Conservation (phyloP, 179 eudicot genomes). For the Spergularia azorica region DNA sequence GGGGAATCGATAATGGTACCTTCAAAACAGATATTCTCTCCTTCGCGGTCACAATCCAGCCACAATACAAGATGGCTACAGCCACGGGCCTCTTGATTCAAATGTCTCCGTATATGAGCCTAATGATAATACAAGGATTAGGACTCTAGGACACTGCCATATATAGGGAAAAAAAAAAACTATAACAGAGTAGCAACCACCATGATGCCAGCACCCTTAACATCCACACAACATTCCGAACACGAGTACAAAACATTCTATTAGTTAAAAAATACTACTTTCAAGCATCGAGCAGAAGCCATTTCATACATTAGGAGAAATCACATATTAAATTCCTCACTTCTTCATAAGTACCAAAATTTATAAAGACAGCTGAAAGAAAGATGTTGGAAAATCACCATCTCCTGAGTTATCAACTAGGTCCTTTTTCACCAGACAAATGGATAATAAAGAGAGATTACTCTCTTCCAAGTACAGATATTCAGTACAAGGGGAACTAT, state of each 20-base stretch:
- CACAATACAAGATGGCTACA: conserved; percentile 81
- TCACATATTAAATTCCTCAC: background rate
- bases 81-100: conserved; percentile 94
- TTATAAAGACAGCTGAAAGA: background rate
- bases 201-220: background rate
- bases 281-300: background rate
- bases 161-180: background rate
- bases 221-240: background rate
- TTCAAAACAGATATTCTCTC: conserved; percentile 98
- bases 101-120: conserved; percentile 90
- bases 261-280: background rate
- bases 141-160: background rate
- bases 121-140: conserved; percentile 29
- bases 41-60: conserved; percentile 99
- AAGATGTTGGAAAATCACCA: background rate
- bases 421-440: background rate
- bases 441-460: no score
- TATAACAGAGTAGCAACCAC: background rate
- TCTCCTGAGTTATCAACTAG: background rate
- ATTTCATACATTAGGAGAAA: background rate
- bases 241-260: background rate
- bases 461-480: background rate
- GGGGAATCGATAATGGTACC: conserved; percentile 40
- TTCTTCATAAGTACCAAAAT: background rate
- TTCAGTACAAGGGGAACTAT: background rate